Base-by-base conservation (phyloP, 257 asterid species). In the Nicotiana sylvestris region DNA sequence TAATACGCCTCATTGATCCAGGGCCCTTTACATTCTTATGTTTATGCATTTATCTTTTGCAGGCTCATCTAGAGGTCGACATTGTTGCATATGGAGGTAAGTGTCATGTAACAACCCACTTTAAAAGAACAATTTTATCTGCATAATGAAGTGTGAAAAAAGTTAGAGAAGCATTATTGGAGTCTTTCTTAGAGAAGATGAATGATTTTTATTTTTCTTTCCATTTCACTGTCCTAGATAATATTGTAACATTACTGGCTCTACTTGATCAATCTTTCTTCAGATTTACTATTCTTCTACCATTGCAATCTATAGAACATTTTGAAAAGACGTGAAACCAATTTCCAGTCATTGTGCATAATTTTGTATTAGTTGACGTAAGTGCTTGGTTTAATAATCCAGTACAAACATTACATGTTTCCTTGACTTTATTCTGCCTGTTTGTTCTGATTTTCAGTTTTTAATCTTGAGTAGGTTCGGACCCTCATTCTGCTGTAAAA, bases 71-170 rank as follows among this genome's bases (percentile, higher is more conserved):
- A 49, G 91, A 92, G 68, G 99, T 94, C 81, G 98, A 94, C 83
- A 90, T 96, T 87, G 95, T 96, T 60, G 98, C 98, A 43, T 94
- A 96, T 92, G 98, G 99, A 93, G 98, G 99, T 92, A 87, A 64
- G 88, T 32, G 39, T 81, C 35, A 86, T 49, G 83, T 46, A 27
- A 64, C 49, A 55, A 27, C 16, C 27, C 80, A 51, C 53, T 17
- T 43, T 67, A 17, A 67, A 16, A 25, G 17, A 67, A 67, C 35
- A 53, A 15, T 35, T 67, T 9, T 72, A 21, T 53, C 57, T 53
- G 15, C 57, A 3, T 57, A 57, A 57, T 57, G 25, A 57, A 57
- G 64, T 57, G 64, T 29, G 30, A 29, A 18, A 18, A 18, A 57
- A 57, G 64, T n/a, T 5, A 57, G 25, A 72, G 78, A 46, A 72